These are phyloP conservation scores for Nicotiana obtusifolia DNA, from an alignment of 257 asterid genomes.

Conservation along the genomic window DNA sequence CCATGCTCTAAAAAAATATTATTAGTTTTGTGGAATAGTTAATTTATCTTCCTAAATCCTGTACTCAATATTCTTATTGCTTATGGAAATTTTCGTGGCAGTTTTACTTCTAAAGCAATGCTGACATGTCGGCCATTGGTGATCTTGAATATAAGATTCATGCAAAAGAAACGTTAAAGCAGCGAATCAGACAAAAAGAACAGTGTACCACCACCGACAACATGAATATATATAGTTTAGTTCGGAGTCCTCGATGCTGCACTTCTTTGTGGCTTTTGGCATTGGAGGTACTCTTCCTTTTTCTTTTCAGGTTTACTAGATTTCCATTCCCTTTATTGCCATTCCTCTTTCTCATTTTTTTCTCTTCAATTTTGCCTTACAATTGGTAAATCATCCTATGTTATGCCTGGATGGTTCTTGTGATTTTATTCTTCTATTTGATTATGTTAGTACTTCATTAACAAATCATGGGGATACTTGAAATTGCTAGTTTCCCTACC, in stretches of 20 bases:
- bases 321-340: background rate
- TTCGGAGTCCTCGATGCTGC: background rate
- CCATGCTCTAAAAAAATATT: background rate
- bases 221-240: background rate
- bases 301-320: background rate
- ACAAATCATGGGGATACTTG: background rate
- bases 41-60: background rate
- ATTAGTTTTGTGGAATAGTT: background rate
- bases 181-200: background rate
- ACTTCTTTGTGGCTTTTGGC: constrained; percentile 1
- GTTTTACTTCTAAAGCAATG: background rate
- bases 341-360: background rate
- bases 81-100: background rate
- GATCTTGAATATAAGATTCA: constrained; percentile 1
- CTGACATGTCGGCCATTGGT: background rate
- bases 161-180: background rate
- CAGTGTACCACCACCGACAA: background rate
- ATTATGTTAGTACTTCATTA: background rate
- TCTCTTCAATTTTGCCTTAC: background rate
- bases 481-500: background rate
- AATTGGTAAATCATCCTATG: background rate
- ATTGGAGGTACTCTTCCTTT: background rate
- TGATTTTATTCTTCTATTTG: background rate
- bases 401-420: background rate
- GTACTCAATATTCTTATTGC: background rate